Evolutionary conservation across 2,329 filamentous ascomycete genomes (phyloP).

Genomic region (Fragosphaeria purpurea): DNA sequence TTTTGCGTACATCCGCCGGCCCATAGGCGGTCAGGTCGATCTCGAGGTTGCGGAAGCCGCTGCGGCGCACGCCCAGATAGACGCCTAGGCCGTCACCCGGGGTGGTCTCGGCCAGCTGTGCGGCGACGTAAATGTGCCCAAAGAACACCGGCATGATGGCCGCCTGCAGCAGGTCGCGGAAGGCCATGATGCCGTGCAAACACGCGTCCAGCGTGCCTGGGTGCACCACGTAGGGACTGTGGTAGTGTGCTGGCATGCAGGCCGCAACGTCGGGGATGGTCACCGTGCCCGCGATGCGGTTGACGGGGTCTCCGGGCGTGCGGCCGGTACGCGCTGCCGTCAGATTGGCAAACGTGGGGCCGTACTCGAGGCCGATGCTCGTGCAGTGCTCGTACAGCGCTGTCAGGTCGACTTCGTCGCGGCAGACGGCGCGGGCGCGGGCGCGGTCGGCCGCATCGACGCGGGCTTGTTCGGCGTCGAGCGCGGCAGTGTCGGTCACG

Average conservation of each 20-base stretch:
- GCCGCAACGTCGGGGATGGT: constrained; percentile 11
- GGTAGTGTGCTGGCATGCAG: constrained; percentile 11
- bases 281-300: constrained; percentile 9
- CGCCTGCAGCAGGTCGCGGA: constrained; percentile 11
- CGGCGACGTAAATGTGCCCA: constrained; percentile 8
- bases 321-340: constrained; percentile 5
- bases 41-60: constrained; percentile 12
- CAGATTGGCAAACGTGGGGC: constrained; percentile 15
- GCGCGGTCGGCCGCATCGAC: not conserved
- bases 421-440: constrained; percentile 3
- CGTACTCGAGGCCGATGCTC: constrained; percentile 15
- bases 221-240: constrained; percentile 13
- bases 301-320: not conserved
- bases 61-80: constrained; percentile 9
- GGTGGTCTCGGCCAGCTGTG: not conserved
- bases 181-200: constrained; percentile 14
- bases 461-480: not conserved
- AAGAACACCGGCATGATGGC: constrained; percentile 15
- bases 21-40: constrained; percentile 12
- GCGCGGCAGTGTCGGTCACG: constrained; percentile 3
- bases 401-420: constrained; percentile 5
- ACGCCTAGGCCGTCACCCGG: constrained; percentile 8
- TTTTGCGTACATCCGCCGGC: not conserved
- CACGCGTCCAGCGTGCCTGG: constrained; percentile 15
- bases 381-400: constrained; percentile 12